Evolutionary conservation across 2,329 filamentous ascomycete genomes (phyloP), one percentile per base, ranked within the genome.

Genomic region (Epichloe typhina): DNA sequence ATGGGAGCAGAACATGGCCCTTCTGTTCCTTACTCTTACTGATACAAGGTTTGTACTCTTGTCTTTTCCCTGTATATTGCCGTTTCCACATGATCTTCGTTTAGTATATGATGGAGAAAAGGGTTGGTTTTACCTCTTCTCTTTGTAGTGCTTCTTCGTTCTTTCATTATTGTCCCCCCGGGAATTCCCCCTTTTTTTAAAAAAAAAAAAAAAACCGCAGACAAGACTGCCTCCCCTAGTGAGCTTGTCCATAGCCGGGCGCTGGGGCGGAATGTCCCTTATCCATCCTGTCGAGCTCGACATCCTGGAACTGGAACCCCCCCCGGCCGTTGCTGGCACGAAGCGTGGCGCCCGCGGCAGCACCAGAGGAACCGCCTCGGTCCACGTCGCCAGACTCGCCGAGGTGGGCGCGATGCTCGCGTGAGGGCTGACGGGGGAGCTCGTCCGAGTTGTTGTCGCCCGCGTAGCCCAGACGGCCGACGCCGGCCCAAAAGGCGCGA

Each of bases 401-500:
- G 26, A 59, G 51, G 38, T 61, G 61, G 11, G 56, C 47, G 23
- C 53, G 52, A n/a, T 58, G 51, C 31, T 58, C 57, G 13, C 51
- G 56, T 6, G 37, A 5, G 11, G 3, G 33, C 39, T 49, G 54
- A 36, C 56, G 55, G 52, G 52, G 56, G 37, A 57, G 52, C 46
- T 62, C 58, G 33, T 60, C 59, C 8, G 65, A 54, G 55, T 73
- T 67, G 55, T 73, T 67, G 12, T 71, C 74, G n/a, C 52, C 52
- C 11, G 74, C 75, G 57, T 77, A 81, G 54, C 75, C 78, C 55
- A 74, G 70, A 42, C 74, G 75, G 1, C 80, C 86, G 1, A 88
- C 75, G 12, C 85, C 86, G 17, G 86, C 82, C 72, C 84, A 88
- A 64, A 90, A 95, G 0, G 88, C 86, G 54, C 87, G 76, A 50